These are phyloP conservation scores for Lecanosticta acicola DNA, from an alignment of 2,329 filamentous ascomycete genomes.

Conservation along the genomic window DNA sequence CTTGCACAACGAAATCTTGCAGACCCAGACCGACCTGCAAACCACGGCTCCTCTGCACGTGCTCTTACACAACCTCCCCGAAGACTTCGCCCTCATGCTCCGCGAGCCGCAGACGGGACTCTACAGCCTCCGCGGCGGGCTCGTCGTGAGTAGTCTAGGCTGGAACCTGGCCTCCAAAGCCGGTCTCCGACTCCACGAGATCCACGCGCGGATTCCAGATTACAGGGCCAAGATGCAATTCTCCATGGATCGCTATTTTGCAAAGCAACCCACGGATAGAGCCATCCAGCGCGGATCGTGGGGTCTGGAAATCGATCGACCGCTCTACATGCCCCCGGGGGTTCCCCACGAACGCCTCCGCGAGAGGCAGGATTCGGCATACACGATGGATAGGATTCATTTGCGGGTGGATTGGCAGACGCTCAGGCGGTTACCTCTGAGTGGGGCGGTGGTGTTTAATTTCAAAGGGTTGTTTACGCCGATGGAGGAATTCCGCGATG, in stretches of 20 bases:
- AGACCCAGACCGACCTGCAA: slow-evolving; percentile 56
- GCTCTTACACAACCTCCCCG: slow-evolving; percentile 70
- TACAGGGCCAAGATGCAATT: slow-evolving; percentile 85
- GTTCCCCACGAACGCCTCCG: slow-evolving; percentile 56
- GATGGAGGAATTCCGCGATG: slow-evolving; percentile 61
- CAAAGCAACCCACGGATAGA: slow-evolving; percentile 65
- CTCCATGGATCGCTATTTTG: slow-evolving; percentile 83
- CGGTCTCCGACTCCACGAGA: slow-evolving; percentile 61
- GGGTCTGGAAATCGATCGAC: slow-evolving; percentile 70
- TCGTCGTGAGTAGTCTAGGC: slow-evolving; percentile 72
- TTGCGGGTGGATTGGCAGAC: slow-evolving; percentile 88
- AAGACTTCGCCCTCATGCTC: slow-evolving; percentile 75
- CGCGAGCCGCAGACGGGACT: slow-evolving; percentile 64
- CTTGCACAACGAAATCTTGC: slow-evolving; percentile 65
- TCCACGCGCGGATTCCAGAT: slow-evolving; percentile 70
- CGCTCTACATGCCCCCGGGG: slow-evolving; percentile 67
- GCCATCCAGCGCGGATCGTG: slow-evolving; percentile 81
- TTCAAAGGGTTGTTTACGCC: slow-evolving; percentile 84
- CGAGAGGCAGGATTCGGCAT: slow-evolving; percentile 50
- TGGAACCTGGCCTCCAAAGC: slow-evolving; percentile 75
- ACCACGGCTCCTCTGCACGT: slow-evolving; percentile 61
- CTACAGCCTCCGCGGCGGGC: slow-evolving; percentile 69
- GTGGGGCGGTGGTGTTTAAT: slow-evolving; percentile 73
- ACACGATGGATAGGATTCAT: slow-evolving; percentile 56
- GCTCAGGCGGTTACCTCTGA: slow-evolving; percentile 69